Base-by-base conservation (phyloP, 2,329 filamentous ascomycete genomes). In the Cylindrodendrum hubeiense region DNA sequence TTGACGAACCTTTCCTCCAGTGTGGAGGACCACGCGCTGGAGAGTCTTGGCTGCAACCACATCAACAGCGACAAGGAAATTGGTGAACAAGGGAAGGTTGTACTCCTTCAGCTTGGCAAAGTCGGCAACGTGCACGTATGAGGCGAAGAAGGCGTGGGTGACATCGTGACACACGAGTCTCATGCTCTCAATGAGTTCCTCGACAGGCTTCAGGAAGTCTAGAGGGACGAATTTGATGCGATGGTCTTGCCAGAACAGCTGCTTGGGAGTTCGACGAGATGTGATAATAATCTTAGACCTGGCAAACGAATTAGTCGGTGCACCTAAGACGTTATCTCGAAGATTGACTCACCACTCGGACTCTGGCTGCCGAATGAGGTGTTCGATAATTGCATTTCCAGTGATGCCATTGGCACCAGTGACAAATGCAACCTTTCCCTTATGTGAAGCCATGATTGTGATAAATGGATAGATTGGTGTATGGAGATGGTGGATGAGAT, bases 251-350 rank as follows among this genome's bases (percentile, higher is more conserved):
- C 66, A 70, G 5, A 68, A 41, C 3, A 22, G 37, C 9, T 70
- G 66, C 12, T 51, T 65, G 10, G 63, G 63, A 21, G 49, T 43
- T 10, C 66, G 51, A 17, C 66, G 37, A 1, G 66, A 70, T 2
- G 67, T 70, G 39, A 70, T 65, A n/a, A 70, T 64, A n/a, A 70
- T 70, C 57, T 70, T 70, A 41, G 67, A 70, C 65, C 63, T 67
- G 13, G 17, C 17, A 28, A 12, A 19, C 8, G 17, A 3, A 19
- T 63, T 9, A 63, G 49, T 50, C 19, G 34, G 17, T 37, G 5
- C n/a, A 15, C 5, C 5, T 10, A 8, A 9, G 1, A 39, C 8
- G 12, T 12, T 8, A 13, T 3, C n/a, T 17, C 3, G 17, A n/a
- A 12, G 17, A n/a, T 17, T 26, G 33, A 59, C 44, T 12, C 1